phyloP scores from a whole-genome alignment of 2,329 filamentous ascomycete genomes.

The Sporothrix sp. region DNA sequence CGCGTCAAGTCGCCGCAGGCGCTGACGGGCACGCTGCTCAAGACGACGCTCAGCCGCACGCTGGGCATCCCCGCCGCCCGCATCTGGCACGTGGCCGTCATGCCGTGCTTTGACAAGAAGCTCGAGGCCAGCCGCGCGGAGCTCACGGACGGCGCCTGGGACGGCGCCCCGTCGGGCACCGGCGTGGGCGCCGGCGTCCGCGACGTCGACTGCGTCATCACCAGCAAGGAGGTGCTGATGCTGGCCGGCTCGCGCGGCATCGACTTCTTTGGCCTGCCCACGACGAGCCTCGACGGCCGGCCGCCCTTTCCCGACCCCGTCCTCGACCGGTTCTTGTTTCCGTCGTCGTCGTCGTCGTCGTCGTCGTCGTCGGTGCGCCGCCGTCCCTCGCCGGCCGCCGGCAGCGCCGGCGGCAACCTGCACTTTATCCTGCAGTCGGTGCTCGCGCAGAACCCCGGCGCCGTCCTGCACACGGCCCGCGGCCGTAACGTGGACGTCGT shows the following conservation, averaged over 20 bases:
- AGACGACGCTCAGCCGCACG: constrained; percentile 67
- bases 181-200: constrained; percentile 53
- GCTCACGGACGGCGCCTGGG: constrained; percentile 73
- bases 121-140: constrained; percentile 90
- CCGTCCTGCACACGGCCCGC: constrained; percentile 57
- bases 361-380: constrained; percentile 31
- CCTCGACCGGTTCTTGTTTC: constrained; percentile 67
- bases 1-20: constrained; percentile 90
- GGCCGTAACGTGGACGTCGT: constrained; percentile 87
- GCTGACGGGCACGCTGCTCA: constrained; percentile 78
- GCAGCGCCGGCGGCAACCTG: constrained; percentile 82
- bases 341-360: constrained; percentile 21
- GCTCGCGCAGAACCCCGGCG: constrained; percentile 60
- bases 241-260: constrained; percentile 72
- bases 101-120: constrained; percentile 99
- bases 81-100: constrained; percentile 91
- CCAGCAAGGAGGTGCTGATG: constrained; percentile 86
- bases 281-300: constrained; percentile 27
- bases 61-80: constrained; percentile 64
- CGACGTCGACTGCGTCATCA: constrained; percentile 97
- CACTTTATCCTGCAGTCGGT: constrained; percentile 73
- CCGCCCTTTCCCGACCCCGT: constrained; percentile 60
- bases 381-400: constrained; percentile 47
- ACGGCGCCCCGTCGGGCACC: constrained; percentile 45
- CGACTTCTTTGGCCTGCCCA: constrained; percentile 62